A percentile compares a stretch with the other conserved stretches of the same genome.
These are phyloP conservation scores for Aspergillus pseudoglaucus DNA, from an alignment of 2,329 filamentous ascomycete species.

Conservation along the genomic window DNA sequence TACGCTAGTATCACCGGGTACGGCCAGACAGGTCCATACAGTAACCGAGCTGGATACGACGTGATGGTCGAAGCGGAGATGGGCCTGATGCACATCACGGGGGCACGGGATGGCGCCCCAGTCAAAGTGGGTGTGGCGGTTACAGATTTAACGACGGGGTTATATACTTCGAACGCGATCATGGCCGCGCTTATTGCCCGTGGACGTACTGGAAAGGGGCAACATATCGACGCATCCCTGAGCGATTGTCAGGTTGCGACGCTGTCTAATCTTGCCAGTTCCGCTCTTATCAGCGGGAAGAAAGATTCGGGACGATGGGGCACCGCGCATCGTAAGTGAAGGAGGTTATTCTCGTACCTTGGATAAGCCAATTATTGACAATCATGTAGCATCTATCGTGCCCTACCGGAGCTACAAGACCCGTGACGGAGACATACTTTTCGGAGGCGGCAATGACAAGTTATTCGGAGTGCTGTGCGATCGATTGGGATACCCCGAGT, in stretches of 20 bases:
- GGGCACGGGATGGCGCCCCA: slow-evolving; percentile 75
- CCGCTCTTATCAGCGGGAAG: slow-evolving; percentile 78
- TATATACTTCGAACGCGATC: slow-evolving; percentile 92
- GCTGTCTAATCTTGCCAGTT: slow-evolving; percentile 90
- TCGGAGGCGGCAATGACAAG: slow-evolving; percentile 59
- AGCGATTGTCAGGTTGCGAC: slow-evolving; percentile 95
- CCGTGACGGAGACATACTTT: slow-evolving; percentile 55
- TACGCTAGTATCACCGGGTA: slow-evolving; percentile 98
- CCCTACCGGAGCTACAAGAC: slow-evolving; percentile 80
- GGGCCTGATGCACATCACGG: slow-evolving; percentile 97
- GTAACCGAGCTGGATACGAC: slow-evolving; percentile 84
- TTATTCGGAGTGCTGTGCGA: slow-evolving; percentile 56
- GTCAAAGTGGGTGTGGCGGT: slow-evolving; percentile 98
- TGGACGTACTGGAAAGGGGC: slow-evolving; percentile 67
- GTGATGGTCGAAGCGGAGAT: slow-evolving; percentile 99
- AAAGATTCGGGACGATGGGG: slow-evolving; percentile 89
- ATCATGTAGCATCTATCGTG: slow-evolving; percentile 74
- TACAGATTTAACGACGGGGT: slow-evolving; percentile 86
- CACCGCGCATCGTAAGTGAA: slow-evolving; percentile 73
- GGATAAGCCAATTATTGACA: slow-evolving; percentile 14
- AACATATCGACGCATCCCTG: slow-evolving; percentile 85
- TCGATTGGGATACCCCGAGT: slow-evolving; percentile 52
- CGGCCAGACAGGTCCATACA: slow-evolving; percentile 89
- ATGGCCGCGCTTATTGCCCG: slow-evolving; percentile 85
- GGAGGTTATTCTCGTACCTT: background rate